Base-by-base conservation (phyloP, 805 yeast genomes). In the Nakazawaea ishiwadae region DNA sequence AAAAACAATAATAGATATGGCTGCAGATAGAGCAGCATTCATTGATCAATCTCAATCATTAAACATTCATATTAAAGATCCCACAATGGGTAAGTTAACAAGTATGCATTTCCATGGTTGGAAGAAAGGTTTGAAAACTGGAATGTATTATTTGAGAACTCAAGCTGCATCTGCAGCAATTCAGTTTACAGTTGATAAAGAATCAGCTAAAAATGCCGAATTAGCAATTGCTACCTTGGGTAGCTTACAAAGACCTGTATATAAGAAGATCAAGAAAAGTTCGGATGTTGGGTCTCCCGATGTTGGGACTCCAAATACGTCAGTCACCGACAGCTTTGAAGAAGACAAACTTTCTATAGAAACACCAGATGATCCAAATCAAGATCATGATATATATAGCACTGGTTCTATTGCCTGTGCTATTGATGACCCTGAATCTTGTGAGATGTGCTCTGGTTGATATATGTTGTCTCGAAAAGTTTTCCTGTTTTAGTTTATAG, bases 61-160 rank as follows among this genome's bases (percentile, higher is more conserved):
- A 73, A 93, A 91, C 65, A 84, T 93, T 54, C 93, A 89, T 67
- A 78, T 93, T 58, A 82, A 78, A 66, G 83, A 81, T 48, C 98
- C 98, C 51, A 91, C 98, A 8, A 87, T 91, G 96, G 96, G 96
- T 61, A 93, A 93, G 65, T 77, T 93, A 59, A 93, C 99, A 7
- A 79, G 91, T 46, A 93, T 93, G 97, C 99, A 93, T 65, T 93
- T 93, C 73, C 91, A 93, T 60, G 99, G 98, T 45, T 93, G 99
- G 99, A 87, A 88, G 75, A 88, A 85, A 71, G 99, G 99, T 48
- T 77, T 93, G 62, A 93, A 93, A 77, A 93, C 99, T 17, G 99
- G 99, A 65, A 93, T 93, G 98, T 93, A 93, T 73, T 93, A 93
- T 67, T 71, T 93, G 63, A 84, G 98, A 70, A 91, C 98, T 8